A percentile compares a stretch with the other conserved stretches of the same genome.
phyloP scores from a whole-genome alignment of 306 rosid species.

The Bauhinia variegata region DNA sequence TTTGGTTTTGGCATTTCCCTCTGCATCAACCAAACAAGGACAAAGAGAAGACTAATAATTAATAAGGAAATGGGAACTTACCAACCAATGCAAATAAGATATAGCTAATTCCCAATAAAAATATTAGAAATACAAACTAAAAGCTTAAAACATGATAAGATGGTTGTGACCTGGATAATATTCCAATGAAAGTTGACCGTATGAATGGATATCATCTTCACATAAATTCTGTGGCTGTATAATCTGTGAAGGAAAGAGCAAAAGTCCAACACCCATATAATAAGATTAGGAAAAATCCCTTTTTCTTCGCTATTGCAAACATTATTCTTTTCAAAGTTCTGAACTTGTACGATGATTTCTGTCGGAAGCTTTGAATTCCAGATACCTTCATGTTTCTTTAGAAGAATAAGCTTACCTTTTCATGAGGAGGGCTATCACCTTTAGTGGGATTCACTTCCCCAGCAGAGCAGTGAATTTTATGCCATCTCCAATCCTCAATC shows the following conservation, averaged over 20 bases:
- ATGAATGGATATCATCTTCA: conserved; percentile 23
- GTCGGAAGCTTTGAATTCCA: not conserved
- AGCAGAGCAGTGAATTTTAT: conserved; percentile 38
- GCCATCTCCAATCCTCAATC: conserved; percentile 45
- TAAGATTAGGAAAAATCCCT: not conserved
- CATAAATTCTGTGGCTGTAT: conserved; percentile 8
- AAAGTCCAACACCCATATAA: not conserved
- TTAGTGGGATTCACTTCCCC: conserved; percentile 20
- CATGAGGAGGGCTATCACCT: not conserved
- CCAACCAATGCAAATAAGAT: conserved; percentile 25
- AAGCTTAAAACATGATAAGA: not conserved
- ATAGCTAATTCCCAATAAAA: no score
- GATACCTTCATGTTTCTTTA: no score
- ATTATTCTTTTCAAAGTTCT: no score
- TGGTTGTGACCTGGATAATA: conserved; percentile 29
- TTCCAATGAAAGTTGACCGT: conserved; percentile 32
- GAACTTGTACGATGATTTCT: no score
- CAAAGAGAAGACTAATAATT: conserved; percentile 12
- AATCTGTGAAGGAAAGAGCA: conserved; percentile 25
- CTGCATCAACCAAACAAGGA: conserved; percentile 23
- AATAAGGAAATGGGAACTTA: conserved; percentile 17
- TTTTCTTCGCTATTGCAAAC: not conserved
- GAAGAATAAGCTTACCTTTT: conserved; percentile 27
- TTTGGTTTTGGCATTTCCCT: conserved; percentile 18
- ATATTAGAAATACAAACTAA: no score